Evolutionary conservation across 2,329 filamentous ascomycete genomes (phyloP), one percentile per base, ranked within the genome.

Genomic region (Dactylonectria estremocensis): DNA sequence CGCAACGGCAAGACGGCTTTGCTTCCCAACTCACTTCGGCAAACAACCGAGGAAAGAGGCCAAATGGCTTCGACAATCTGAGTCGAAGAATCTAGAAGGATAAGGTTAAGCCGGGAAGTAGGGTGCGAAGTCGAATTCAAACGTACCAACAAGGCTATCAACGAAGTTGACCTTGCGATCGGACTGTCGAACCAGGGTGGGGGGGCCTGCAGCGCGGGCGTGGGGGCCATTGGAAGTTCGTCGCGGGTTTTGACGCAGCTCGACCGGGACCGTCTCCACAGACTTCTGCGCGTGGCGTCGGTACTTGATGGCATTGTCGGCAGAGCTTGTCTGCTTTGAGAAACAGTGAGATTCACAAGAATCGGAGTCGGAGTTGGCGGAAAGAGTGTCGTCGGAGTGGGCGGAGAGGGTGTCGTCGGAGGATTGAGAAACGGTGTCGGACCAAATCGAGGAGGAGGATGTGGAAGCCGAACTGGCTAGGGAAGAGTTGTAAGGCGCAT

Each of bases 31-130:
- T 95, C 93, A 75, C 87, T 91, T 76, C 91, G 91, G 80, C 93
- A 93, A 65, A 92, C 89, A 40, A 92, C 90, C 66, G 94, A 95
- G 61, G 95, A 97, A 49, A 95, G 87, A 52, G 96, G 95, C 96
- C 96, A 99, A 77, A 99, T 97, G 61, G 93, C 93, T 85, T 98
- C 95, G 56, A 99, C 95, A 81, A 98, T 97, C 82, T 97, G 94
- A 61, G 96, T 96, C 60, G 96, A 96, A 76, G 95, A 97, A 90
- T 98, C 95, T 98, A 88, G 61, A 70, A 68, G 55, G 56, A 48
- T 31, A 76, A 73, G 70, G 79, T 81, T 83, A 77, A 82, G 80
- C 69, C 76, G 55, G 67, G 50, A 70, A 61, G 72, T 68, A 68
- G 48, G n/a, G 43, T 45, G 20, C 31, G 58, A 49, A 58, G 67